These are phyloP conservation scores for Takashimella koratensis DNA, from an alignment of 1,284 basidiomycete species.

Conservation along the genomic window DNA sequence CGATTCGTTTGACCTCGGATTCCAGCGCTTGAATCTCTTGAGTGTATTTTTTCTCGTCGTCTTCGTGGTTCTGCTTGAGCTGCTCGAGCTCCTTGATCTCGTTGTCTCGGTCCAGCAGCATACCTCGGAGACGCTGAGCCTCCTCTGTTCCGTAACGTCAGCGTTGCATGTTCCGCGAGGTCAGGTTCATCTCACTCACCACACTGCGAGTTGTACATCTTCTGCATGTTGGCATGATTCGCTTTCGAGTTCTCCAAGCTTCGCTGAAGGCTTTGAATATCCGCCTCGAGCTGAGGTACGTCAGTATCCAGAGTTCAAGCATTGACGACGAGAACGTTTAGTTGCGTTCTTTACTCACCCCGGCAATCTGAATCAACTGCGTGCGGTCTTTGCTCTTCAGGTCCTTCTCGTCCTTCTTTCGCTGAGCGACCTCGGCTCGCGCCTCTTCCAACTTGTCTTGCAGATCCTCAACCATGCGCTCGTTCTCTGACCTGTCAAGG, in stretches of 20 bases:
- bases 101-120: slow-evolving; percentile 67
- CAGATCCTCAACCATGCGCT: slow-evolving; percentile 70
- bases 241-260: slow-evolving; percentile 64
- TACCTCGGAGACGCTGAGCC: slow-evolving; percentile 70
- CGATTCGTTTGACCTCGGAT: slow-evolving; percentile 60
- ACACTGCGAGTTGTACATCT: slow-evolving; percentile 80
- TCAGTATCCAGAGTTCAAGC: slow-evolving; percentile 3
- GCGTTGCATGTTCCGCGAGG: slow-evolving; percentile 1
- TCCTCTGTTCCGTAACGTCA: slow-evolving; percentile 54
- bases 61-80: slow-evolving; percentile 56
- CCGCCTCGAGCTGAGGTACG: slow-evolving; percentile 59
- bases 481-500: slow-evolving; percentile 57
- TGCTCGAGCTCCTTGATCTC: slow-evolving; percentile 65
- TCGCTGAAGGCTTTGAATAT: slow-evolving; percentile 69
- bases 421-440: slow-evolving; percentile 64
- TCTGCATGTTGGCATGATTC: slow-evolving; percentile 69
- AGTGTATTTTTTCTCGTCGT: slow-evolving; percentile 55
- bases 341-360: slow-evolving; percentile 31
- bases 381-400: slow-evolving; percentile 67
- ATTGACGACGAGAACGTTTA: no score
- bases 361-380: slow-evolving; percentile 44
- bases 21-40: slow-evolving; percentile 66
- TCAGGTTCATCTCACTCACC: slow-evolving; percentile 56
- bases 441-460: slow-evolving; percentile 68
- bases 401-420: slow-evolving; percentile 84